Conservation (phyloP, 2,329 filamentous ascomycete genomes). For the Colletotrichum liriopes region DNA sequence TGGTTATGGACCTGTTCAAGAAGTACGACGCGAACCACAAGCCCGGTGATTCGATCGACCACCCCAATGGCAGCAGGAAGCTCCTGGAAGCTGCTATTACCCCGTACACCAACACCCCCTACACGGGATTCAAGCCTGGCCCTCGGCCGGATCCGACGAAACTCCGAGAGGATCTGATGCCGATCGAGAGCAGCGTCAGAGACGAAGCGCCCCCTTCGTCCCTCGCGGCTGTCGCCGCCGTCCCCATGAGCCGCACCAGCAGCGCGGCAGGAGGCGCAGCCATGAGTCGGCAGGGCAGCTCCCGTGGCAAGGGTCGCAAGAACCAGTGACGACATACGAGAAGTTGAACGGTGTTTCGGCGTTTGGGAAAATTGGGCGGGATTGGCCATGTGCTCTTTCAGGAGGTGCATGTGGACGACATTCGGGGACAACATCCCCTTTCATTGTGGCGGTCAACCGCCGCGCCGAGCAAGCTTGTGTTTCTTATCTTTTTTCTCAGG, state of each 20-base stretch:
- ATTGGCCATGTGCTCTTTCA: constrained; percentile 2
- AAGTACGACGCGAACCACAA: constrained; percentile 70
- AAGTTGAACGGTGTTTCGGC: constrained; percentile 31
- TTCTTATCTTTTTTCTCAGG: constrained; percentile 7
- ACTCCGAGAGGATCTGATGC: constrained; percentile 65
- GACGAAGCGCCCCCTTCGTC: constrained; percentile 55
- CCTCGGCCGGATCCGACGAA: constrained; percentile 65
- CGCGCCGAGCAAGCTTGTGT: constrained; percentile 26
- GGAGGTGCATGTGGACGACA: constrained; percentile 8
- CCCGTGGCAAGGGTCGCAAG: constrained; percentile 63
- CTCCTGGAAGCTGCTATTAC: constrained; percentile 70
- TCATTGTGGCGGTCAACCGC: constrained; percentile 14
- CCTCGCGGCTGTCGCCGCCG: constrained; percentile 52
- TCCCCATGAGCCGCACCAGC: constrained; percentile 71
- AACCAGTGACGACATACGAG: constrained; percentile 45
- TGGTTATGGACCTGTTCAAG: constrained; percentile 72
- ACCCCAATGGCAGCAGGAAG: constrained; percentile 67
- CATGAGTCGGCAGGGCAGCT: constrained; percentile 71
- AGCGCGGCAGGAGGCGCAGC: constrained; percentile 66
- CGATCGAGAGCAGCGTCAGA: constrained; percentile 61
- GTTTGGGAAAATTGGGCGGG: constrained; percentile 27
- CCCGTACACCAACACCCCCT: constrained; percentile 63
- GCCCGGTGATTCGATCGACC: constrained; percentile 70
- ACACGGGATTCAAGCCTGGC: constrained; percentile 64
- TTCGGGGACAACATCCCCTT: constrained; percentile 15